These are phyloP conservation scores for Sequoiadendron giganteum DNA, from an alignment of 75 land plant genomes.

Conservation along the genomic window DNA sequence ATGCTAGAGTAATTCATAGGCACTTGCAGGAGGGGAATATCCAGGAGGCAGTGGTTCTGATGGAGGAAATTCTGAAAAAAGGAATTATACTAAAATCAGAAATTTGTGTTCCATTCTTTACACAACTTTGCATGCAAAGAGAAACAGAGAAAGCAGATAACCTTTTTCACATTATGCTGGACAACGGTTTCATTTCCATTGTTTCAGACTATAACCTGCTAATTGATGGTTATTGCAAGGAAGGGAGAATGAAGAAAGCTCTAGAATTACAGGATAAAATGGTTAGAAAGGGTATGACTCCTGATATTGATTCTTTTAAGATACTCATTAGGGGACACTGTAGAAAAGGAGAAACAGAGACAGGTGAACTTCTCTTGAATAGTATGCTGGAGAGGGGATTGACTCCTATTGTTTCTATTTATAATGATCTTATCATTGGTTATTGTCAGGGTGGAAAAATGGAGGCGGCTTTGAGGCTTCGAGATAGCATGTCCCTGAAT, in stretches of 20 bases:
- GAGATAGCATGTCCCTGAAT: constrained; percentile 18
- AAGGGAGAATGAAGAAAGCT: constrained; percentile 14
- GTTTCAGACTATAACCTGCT: constrained; percentile 11
- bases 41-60: constrained; percentile 12
- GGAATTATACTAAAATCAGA: constrained; percentile 7
- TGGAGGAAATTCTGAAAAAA: not conserved
- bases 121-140: constrained; percentile 4
- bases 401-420: constrained; percentile 34
- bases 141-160: constrained; percentile 16
- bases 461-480: constrained; percentile 38
- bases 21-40: constrained; percentile 5
- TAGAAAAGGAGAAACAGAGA: constrained; percentile 41
- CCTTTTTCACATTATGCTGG: constrained; percentile 2
- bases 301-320: constrained; percentile 36
- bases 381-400: constrained; percentile 61
- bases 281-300: constrained; percentile 7
- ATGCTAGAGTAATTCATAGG: constrained; percentile 13
- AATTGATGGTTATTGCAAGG: constrained; percentile 23
- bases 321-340: constrained; percentile 40
- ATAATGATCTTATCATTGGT: constrained; percentile 24
- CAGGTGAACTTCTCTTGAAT: constrained; percentile 44
- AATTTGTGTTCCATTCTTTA: constrained; percentile 4
- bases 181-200: not conserved
- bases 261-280: constrained; percentile 13
- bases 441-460: constrained; percentile 34